Conservation (phyloP, 768 basidiomycete species). For the Leccinellum luteum region DNA sequence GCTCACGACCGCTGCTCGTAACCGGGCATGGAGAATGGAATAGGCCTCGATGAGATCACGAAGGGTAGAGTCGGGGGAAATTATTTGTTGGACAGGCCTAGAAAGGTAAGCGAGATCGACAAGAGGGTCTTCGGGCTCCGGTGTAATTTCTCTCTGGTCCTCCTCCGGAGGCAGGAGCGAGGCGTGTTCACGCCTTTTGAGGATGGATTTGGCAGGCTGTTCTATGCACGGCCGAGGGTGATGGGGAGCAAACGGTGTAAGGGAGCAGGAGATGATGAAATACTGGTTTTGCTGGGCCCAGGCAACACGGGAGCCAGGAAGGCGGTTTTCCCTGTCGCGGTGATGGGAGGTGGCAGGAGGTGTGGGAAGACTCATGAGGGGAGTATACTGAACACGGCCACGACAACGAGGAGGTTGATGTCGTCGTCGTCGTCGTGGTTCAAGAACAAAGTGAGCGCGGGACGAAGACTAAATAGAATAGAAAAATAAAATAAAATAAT, state of each 20-base stretch:
- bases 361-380: conserved; percentile 51
- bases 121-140: conserved; percentile 73
- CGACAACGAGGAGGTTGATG: conserved; percentile 4
- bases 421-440: conserved; percentile 21
- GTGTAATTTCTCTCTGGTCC: conserved; percentile 60
- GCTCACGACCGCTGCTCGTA: conserved; percentile 44
- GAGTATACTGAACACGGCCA: conserved; percentile 6
- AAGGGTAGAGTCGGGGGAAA: conserved; percentile 46
- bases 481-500: conserved; percentile 26
- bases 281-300: conserved; percentile 55
- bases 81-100: conserved; percentile 60
- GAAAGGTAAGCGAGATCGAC: conserved; percentile 61
- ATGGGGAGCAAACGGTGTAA: conserved; percentile 20
- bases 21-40: conserved; percentile 62
- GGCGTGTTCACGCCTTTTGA: conserved; percentile 49
- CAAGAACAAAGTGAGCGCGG: not conserved
- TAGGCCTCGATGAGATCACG: conserved; percentile 72
- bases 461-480: conserved; percentile 12
- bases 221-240: conserved; percentile 37
- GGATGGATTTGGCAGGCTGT: conserved; percentile 62
- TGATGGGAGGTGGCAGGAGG: conserved; percentile 62
- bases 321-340: conserved; percentile 50
- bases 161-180: conserved; percentile 41
- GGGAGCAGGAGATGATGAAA: conserved; percentile 37
- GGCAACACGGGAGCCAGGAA: conserved; percentile 40